Evolutionary conservation across 2,329 filamentous ascomycete species (phyloP).

Genomic region (Balansia obtecta): DNA sequence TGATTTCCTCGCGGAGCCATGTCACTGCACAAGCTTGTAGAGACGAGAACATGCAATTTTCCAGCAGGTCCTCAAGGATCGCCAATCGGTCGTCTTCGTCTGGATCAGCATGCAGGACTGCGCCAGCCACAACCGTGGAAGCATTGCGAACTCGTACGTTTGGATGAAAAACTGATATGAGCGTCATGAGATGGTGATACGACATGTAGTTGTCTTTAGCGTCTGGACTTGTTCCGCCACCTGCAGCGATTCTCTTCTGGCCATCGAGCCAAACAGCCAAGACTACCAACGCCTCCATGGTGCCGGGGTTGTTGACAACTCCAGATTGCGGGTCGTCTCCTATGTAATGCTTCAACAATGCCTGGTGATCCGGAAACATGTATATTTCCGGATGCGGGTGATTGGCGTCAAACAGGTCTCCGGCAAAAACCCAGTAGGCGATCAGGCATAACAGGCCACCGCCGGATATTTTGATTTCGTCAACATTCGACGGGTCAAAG

Average conservation of each 20-base stretch:
- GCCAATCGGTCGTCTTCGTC: conserved; percentile 44
- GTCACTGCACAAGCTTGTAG: conserved; percentile 50
- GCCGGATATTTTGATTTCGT: conserved; percentile 44
- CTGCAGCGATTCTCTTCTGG: conserved; percentile 27
- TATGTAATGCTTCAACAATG: conserved; percentile 41
- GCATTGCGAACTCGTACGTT: conserved; percentile 41
- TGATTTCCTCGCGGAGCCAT: conserved; percentile 52
- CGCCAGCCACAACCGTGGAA: conserved; percentile 39
- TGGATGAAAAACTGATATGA: conserved; percentile 45
- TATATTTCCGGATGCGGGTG: conserved; percentile 38
- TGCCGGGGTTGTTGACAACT: conserved; percentile 38
- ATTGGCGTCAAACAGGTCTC: conserved; percentile 46
- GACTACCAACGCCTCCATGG: conserved; percentile 46
- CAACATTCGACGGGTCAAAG: conserved; percentile 32
- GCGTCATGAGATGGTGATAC: conserved; percentile 47
- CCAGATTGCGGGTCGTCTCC: conserved; percentile 34
- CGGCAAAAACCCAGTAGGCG: conserved; percentile 50
- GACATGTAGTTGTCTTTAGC: conserved; percentile 39
- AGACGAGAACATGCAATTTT: conserved; percentile 51
- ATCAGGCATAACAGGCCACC: conserved; percentile 46
- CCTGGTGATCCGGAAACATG: conserved; percentile 48
- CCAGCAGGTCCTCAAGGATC: conserved; percentile 52
- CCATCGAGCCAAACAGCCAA: conserved; percentile 48
- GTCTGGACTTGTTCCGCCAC: conserved; percentile 10
- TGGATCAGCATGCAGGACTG: conserved; percentile 44